Conservation (phyloP, 768 basidiomycete genomes). For the Collybia mongolica region DNA sequence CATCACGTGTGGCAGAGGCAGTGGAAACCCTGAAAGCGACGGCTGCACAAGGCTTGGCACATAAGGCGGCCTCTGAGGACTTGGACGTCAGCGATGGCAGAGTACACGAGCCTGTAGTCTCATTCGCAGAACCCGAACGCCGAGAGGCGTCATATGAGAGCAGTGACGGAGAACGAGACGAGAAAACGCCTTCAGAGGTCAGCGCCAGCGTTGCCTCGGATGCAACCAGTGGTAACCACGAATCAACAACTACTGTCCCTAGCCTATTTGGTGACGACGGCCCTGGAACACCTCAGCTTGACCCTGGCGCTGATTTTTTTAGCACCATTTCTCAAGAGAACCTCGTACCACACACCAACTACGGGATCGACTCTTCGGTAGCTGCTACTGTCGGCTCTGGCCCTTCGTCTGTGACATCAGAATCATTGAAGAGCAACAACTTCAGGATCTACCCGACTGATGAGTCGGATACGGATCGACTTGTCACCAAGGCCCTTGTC, state of each 20-base stretch:
- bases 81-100: constrained; percentile 42
- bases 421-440: constrained; percentile 70
- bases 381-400: constrained; percentile 95
- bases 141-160: constrained; percentile 35
- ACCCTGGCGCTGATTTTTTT: constrained; percentile 85
- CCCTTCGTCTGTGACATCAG: constrained; percentile 78
- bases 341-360: constrained; percentile 75
- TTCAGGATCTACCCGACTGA: constrained; percentile 90
- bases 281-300: constrained; percentile 62
- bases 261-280: constrained; percentile 85
- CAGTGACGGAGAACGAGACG: constrained; percentile 35
- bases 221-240: constrained; percentile 59
- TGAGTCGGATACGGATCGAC: constrained; percentile 82
- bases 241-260: constrained; percentile 83
- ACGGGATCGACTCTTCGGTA: constrained; percentile 83
- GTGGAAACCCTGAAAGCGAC: constrained; percentile 67
- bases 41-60: constrained; percentile 25
- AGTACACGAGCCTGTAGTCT: constrained; percentile 74
- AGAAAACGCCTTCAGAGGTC: constrained; percentile 74
- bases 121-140: constrained; percentile 77
- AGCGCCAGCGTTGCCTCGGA: constrained; percentile 67
- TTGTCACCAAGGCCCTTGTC: constrained; percentile 91
- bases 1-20: constrained; percentile 75
- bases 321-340: constrained; percentile 54
- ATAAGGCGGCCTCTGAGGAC: constrained; percentile 23